phyloP scores from a whole-genome alignment of 1,284 basidiomycete species.

The Moniliophthora roreri region DNA sequence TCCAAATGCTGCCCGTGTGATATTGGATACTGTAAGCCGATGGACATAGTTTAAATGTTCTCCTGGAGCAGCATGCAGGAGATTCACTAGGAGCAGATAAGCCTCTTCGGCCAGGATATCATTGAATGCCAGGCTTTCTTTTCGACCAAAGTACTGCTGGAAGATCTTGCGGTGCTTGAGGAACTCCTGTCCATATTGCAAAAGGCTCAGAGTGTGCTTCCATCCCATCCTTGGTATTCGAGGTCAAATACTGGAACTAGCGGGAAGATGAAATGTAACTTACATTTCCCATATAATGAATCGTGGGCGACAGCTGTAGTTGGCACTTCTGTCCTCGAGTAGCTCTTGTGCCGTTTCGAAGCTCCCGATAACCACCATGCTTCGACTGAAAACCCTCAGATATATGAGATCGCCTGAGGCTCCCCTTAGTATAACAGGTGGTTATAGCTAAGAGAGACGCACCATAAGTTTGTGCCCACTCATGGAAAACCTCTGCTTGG shows the following conservation, averaged over 20 bases:
- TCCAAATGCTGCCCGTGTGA: no score
- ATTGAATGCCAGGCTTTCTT: conserved; percentile 15
- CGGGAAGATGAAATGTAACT: conserved; percentile 6
- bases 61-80: conserved; percentile 9
- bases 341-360: conserved; percentile 39
- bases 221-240: conserved; percentile 22
- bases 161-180: conserved; percentile 19
- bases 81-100: conserved; percentile 15
- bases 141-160: conserved; percentile 15
- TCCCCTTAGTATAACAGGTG: no score
- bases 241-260: neutral
- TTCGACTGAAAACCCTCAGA: conserved; percentile 39
- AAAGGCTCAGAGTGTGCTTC: conserved; percentile 13
- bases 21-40: no score
- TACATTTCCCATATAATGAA: conserved; percentile 12
- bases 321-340: conserved; percentile 43
- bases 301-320: conserved; percentile 28
- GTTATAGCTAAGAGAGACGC: no score
- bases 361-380: conserved; percentile 43
- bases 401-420: conserved; percentile 40
- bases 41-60: conserved; percentile 12
- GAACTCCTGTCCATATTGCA: conserved; percentile 20
- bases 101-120: conserved; percentile 17
- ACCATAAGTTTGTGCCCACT: no score
- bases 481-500: no score